A percentile compares a stretch with the other conserved stretches of the same genome.
phyloP scores from a whole-genome alignment of 1,284 basidiomycete genomes.

The Sparassis latifolia region DNA sequence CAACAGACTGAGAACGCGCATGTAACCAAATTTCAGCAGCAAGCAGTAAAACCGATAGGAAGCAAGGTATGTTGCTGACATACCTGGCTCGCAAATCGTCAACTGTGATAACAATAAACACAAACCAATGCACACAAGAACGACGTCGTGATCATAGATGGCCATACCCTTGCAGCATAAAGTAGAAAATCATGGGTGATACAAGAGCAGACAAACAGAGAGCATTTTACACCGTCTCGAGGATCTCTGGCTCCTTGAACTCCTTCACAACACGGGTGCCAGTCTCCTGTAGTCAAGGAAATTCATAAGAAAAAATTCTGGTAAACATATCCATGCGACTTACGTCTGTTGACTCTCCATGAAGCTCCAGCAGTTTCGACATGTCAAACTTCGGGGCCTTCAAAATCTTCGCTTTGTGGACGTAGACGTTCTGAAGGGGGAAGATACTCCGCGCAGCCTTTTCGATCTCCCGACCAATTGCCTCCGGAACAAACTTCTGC shows the following conservation, averaged over 20 bases:
- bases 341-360: conserved; percentile 90
- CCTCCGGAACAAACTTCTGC: conserved; percentile 98
- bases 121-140: not conserved
- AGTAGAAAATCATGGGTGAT: conserved; percentile 31
- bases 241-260: conserved; percentile 89
- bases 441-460: conserved; percentile 96
- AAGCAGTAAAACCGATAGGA: no score
- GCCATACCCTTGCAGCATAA: conserved; percentile 35
- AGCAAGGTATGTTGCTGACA: no score
- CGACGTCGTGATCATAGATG: conserved; percentile 32
- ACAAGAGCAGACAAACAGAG: conserved; percentile 34
- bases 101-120: not conserved
- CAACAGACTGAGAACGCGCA: no score
- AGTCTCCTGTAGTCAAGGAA: conserved; percentile 57
- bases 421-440: conserved; percentile 97
- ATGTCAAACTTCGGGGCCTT: conserved; percentile 97
- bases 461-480: conserved; percentile 99
- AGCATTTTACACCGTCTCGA: conserved; percentile 69
- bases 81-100: no score
- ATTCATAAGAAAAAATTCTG: conserved; percentile 6
- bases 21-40: no score
- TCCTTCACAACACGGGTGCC: conserved; percentile 84
- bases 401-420: conserved; percentile 97
- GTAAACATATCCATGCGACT: conserved; percentile 27
- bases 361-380: conserved; percentile 91